These are phyloP conservation scores for Pleurotus ostreatus DNA, from an alignment of 768 basidiomycete genomes.

Conservation along the genomic window DNA sequence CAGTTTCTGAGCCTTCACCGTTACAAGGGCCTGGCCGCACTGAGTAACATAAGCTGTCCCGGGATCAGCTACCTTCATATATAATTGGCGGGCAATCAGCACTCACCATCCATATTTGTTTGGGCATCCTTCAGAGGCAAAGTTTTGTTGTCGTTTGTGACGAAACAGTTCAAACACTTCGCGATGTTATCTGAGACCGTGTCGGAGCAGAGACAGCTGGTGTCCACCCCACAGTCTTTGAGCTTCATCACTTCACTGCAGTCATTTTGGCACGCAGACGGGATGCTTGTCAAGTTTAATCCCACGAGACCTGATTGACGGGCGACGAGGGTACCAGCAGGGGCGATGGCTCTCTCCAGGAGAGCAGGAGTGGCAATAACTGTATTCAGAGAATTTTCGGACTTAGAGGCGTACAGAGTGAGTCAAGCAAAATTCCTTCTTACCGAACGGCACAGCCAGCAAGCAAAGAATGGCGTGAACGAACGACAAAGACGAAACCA, in stretches of 20 bases:
- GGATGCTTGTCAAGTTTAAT: not conserved
- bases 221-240: slow-evolving; percentile 3
- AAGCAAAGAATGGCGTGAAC: slow-evolving; percentile 2
- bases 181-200: not conserved
- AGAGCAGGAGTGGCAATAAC: too few species aligned
- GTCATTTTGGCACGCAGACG: not conserved
- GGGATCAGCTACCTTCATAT: not conserved
- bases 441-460: slow-evolving; percentile 1
- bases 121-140: not conserved
- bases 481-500: slow-evolving; percentile 1
- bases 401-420: not conserved
- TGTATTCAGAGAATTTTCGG: not conserved
- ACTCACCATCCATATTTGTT: slow-evolving; percentile 1
- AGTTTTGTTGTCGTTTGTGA: not conserved
- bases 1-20: slow-evolving; percentile 4
- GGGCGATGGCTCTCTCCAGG: too few species aligned
- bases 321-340: not conserved
- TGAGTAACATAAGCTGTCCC: not conserved
- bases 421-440: not conserved
- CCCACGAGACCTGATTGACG: slow-evolving; percentile 1
- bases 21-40: not conserved
- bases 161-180: slow-evolving; percentile 1
- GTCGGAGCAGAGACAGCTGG: not conserved
- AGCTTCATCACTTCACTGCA: not conserved
- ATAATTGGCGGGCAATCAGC: not conserved